Evolutionary conservation across 208 protist genomes (phyloP).

Genomic region (Trypanosoma platydactyli): DNA sequence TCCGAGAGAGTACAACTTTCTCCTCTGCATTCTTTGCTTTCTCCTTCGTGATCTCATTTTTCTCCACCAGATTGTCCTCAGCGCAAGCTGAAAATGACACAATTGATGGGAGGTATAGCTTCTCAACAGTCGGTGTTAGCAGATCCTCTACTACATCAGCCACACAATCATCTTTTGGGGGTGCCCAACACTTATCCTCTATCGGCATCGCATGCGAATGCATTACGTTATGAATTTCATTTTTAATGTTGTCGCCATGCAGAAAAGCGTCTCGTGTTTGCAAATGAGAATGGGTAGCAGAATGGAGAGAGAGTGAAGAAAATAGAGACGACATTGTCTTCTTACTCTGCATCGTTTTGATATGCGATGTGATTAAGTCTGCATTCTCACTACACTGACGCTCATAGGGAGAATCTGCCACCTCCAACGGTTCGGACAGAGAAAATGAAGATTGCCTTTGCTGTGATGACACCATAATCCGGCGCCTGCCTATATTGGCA

Average conservation of each 20-base stretch:
- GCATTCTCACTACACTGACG: too few species aligned
- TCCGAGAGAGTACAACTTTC: neutral
- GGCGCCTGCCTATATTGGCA: too few species aligned
- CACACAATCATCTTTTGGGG: neutral
- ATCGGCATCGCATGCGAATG: neutral
- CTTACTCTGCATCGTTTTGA: neutral
- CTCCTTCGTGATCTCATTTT: neutral
- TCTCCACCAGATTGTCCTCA: neutral
- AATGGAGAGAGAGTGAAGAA: neutral
- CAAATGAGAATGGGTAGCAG: too few species aligned
- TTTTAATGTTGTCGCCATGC: too few species aligned
- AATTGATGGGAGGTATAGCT: neutral
- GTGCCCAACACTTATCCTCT: neutral
- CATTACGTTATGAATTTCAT: neutral
- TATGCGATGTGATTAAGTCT: too few species aligned
- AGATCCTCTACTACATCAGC: neutral
- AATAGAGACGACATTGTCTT: neutral
- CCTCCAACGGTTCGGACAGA: neutral
- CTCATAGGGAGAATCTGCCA: neutral
- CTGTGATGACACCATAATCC: neutral
- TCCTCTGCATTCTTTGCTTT: neutral
- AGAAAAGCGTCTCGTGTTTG: too few species aligned
- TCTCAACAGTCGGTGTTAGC: neutral
- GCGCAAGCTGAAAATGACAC: neutral
- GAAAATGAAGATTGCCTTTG: conserved; percentile 4